Base-by-base conservation (phyloP, 345 rosid genomes). In the Acer yangbiense region DNA sequence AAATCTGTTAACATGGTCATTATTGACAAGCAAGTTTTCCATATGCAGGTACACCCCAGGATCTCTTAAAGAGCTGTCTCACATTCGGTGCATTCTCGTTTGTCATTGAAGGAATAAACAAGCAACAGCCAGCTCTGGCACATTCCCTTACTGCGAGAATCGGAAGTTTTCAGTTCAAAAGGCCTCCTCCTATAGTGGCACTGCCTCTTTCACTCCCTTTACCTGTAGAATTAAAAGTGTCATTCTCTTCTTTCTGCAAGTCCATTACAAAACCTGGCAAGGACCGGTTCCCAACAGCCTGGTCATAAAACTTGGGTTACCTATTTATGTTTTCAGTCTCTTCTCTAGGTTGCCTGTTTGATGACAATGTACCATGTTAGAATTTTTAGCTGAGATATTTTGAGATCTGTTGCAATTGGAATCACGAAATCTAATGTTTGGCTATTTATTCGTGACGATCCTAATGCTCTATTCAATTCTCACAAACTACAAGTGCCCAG, bases 41-140 rank as follows among this genome's bases (percentile, higher is more conserved):
- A 41, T 68, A 69, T 83, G 79, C 88, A 91, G 97, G 97, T 76
- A 82, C 93, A 61, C 97, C 95, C 8, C 92, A 82, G 81, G 87
- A 90, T 70, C 89, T 94, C 80, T 74, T 94, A 41, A 92, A 87
- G 77, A 92, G 89, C 78, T 96, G 99, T 83, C 78, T 96, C 35
- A 88, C 95, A 23, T 88, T 92, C 74, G 99, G 97, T 73, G 97
- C 94, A 52, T 94, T 92, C 82, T 94, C 99, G 1, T 92, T 87
- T 64, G 82, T 96, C 66, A 73, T 90, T 0, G 98, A 94, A 75
- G 90, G 94, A 76, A 82, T 94, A 58, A 94, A 92, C 92, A 91
- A 88, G 84, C 89, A 88, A 82, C 95, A 89, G 80, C 85, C 93
- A 48, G 97, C 97, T 25, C 69, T 95, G 74, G 98, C 97, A 74